Evolutionary conservation across 768 basidiomycete species (phyloP).

Genomic region (Lactarius hatsudake): DNA sequence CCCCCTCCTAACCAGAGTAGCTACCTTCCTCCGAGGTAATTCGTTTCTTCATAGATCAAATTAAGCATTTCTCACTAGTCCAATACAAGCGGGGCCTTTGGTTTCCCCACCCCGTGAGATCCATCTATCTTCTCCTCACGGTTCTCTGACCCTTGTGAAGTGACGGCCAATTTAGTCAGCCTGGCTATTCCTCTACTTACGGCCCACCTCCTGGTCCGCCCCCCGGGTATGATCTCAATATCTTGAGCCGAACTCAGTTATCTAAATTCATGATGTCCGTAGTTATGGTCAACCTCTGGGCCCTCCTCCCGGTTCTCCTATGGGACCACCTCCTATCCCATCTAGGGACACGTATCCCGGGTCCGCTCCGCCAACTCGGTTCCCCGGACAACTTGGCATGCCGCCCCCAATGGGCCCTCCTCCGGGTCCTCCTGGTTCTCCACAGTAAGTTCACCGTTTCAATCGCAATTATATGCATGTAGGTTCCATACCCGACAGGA

Average conservation of each 20-base stretch:
- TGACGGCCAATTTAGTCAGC: constrained; percentile 7
- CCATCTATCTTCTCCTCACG: neutral
- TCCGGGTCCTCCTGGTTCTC: constrained; percentile 25
- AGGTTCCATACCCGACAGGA: constrained; percentile 1
- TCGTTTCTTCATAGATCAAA: neutral
- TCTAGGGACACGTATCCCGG: constrained; percentile 23
- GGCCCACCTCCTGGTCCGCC: constrained; percentile 29
- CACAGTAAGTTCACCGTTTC: constrained; percentile 20
- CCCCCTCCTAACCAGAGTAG: constrained; percentile 10
- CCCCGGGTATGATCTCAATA: constrained; percentile 25
- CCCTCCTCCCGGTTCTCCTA: constrained; percentile 19
- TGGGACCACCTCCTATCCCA: constrained; percentile 22
- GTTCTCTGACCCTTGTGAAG: constrained; percentile 3
- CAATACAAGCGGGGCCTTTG: neutral
- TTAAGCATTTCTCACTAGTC: neutral
- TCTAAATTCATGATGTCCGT: neutral
- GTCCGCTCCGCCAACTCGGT: constrained; percentile 16
- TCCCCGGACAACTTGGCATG: constrained; percentile 5
- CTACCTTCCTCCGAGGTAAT: constrained; percentile 14
- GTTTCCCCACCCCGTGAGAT: constrained; percentile 24
- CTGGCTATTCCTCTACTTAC: constrained; percentile 30
- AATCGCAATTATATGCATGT: neutral
- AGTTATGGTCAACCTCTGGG: constrained; percentile 7
- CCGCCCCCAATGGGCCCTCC: constrained; percentile 20
- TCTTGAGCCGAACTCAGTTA: neutral